phyloP scores from a whole-genome alignment of 2,329 filamentous ascomycete genomes.

The Alternaria angustiovoidea region DNA sequence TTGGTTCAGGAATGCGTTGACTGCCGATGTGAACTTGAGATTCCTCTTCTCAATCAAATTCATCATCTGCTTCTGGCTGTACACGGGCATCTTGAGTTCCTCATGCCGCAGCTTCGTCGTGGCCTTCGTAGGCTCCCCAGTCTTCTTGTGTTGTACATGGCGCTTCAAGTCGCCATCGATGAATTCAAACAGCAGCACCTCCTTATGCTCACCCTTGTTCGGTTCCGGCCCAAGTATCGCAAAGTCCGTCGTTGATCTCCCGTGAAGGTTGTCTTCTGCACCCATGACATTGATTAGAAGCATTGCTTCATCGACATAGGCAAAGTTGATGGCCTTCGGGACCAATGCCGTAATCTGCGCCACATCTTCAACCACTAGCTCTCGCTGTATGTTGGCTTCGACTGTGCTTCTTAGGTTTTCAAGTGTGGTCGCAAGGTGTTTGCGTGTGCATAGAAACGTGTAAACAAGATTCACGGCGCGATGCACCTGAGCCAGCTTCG shows the following conservation, averaged over 20 bases:
- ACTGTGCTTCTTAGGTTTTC: slow-evolving; percentile 86
- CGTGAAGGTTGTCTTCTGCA: slow-evolving; percentile 71
- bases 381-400: slow-evolving; percentile 78
- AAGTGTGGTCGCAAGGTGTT: slow-evolving; percentile 90
- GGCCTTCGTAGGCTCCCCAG: slow-evolving; percentile 74
- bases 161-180: slow-evolving; percentile 89
- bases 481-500: slow-evolving; percentile 76
- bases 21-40: slow-evolving; percentile 77
- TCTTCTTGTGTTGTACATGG: slow-evolving; percentile 75
- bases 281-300: slow-evolving; percentile 81
- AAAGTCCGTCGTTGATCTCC: slow-evolving; percentile 60
- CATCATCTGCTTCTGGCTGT: slow-evolving; percentile 91
- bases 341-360: slow-evolving; percentile 81
- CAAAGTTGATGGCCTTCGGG: slow-evolving; percentile 80
- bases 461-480: slow-evolving; percentile 90
- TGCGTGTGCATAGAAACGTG: slow-evolving; percentile 92
- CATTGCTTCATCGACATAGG: slow-evolving; percentile 84
- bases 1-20: slow-evolving; percentile 78
- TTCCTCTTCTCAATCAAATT: slow-evolving; percentile 89
- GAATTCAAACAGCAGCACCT: slow-evolving; percentile 91
- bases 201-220: slow-evolving; percentile 58
- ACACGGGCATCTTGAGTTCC: slow-evolving; percentile 89
- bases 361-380: slow-evolving; percentile 78
- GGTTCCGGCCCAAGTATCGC: slow-evolving; percentile 47
- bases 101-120: slow-evolving; percentile 76